Conservation (phyloP, 305 asterid species). For the Solanum hybrid region DNA sequence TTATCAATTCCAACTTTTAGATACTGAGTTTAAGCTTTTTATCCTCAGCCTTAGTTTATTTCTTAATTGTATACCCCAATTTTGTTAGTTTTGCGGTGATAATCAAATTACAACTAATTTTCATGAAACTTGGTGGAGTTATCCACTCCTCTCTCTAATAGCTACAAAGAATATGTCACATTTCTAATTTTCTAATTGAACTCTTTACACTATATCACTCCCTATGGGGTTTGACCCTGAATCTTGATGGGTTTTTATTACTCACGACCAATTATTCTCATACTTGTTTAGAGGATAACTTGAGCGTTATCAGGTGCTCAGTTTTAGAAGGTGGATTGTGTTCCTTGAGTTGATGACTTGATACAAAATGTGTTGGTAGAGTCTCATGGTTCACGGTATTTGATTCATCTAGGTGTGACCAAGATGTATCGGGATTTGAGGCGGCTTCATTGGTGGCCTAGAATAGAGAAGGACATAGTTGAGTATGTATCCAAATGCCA, state of each 20-base stretch:
- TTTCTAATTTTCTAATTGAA: background rate
- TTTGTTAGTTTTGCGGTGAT: background rate
- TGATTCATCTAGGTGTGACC: background rate
- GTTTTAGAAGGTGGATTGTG: background rate
- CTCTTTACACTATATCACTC: background rate
- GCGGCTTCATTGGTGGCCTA: background rate
- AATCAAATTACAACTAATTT: background rate
- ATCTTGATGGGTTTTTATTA: background rate
- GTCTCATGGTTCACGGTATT: background rate
- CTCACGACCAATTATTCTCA: background rate
- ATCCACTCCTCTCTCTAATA: too few species aligned
- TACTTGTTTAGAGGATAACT: too few species aligned
- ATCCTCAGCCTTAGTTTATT: background rate
- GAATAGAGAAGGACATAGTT: too few species aligned
- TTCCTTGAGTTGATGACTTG: background rate
- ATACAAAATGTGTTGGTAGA: background rate
- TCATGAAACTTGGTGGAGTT: background rate
- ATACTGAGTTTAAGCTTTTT: background rate
- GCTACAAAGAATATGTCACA: background rate
- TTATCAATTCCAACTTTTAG: background rate
- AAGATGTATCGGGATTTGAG: background rate
- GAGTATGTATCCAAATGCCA: background rate
- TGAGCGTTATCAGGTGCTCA: background rate
- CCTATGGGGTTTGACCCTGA: background rate
- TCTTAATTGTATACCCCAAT: background rate